Base-by-base conservation (phyloP, 768 basidiomycete species). In the Pisolithus orientalis region DNA sequence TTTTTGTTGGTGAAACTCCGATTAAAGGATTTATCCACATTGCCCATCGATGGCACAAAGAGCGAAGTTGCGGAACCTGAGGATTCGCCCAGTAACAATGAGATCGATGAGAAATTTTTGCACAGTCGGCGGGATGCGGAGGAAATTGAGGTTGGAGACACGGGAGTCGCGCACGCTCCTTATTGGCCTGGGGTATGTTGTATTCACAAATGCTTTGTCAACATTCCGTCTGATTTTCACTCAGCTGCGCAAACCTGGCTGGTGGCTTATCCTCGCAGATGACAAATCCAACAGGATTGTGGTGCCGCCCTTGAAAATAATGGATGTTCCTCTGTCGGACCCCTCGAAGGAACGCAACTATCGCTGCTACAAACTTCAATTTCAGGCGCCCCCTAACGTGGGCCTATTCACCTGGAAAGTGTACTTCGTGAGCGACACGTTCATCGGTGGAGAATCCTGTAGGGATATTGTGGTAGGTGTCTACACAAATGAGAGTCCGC, bases 261-360 rank as follows among this genome's bases (percentile, higher is more conserved):
- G 92, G 91, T 94, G 93, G 88, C 74, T 95, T 49, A 78, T 95
- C 10, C 80, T 96, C 21, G 89, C 86, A 0, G 94, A 96, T 62
- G 84, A 88, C 54, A 94, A 93, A 67, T 78, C 81, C 10, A 85
- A 88, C 67, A 80, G 84, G 31, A 77, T 94, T 42, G 87, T 95
- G 39, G 90, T 96, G 1, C 91, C 92, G 14, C 94, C 94, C 0
- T 70, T 85, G 63, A 85, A 83, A 64, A 80, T 96, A 57, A 75
- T 78, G 24, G 91, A 94, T 56, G 79, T 96, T 13, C 93, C 93
- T 0, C 77, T 71, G 45, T 74, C 81, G 39, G 71, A 85, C 38
- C 65, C 71, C 39, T 68, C 70, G 29, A 74, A 60, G 21, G 62
- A 76, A 13, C 72, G 78, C 43, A 80, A 87, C 62, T 88, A 86